Evolutionary conservation across 2,329 filamentous ascomycete species (phyloP).

Genomic region (Pyrenophora teres): DNA sequence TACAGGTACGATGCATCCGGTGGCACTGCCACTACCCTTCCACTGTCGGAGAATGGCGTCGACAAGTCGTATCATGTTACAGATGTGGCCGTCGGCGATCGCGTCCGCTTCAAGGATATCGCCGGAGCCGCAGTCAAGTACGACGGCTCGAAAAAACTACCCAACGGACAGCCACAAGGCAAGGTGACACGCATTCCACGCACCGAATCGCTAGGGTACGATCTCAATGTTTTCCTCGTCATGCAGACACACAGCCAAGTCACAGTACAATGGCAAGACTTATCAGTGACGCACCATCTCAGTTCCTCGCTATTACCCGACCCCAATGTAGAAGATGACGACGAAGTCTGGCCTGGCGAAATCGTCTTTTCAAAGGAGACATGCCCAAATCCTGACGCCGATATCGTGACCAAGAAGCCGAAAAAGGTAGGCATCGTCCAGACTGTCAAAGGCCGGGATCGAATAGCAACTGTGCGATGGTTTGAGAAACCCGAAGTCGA

Average conservation of each 20-base stretch:
- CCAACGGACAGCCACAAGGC: slow-evolving; percentile 45
- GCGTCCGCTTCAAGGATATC: slow-evolving; percentile 62
- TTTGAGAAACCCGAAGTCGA: slow-evolving; percentile 47
- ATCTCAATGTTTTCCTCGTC: slow-evolving; percentile 63
- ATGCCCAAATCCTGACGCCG: slow-evolving; percentile 5
- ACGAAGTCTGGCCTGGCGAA: slow-evolving; percentile 62
- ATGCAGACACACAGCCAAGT: slow-evolving; percentile 56
- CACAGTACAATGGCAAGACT: slow-evolving; percentile 64
- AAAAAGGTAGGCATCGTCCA: slow-evolving; percentile 62
- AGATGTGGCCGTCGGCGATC: slow-evolving; percentile 52
- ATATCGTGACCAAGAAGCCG: slow-evolving; percentile 47
- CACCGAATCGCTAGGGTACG: slow-evolving; percentile 58
- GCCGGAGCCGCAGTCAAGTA: slow-evolving; percentile 59
- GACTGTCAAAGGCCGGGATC: slow-evolving; percentile 58
- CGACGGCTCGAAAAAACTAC: slow-evolving; percentile 39
- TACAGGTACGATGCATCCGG: slow-evolving; percentile 51
- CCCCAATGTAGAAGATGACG: slow-evolving; percentile 58
- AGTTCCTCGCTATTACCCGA: slow-evolving; percentile 57
- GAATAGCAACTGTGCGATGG: slow-evolving; percentile 63
- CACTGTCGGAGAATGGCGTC: slow-evolving; percentile 27
- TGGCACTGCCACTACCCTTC: slow-evolving; percentile 27
- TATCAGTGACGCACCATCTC: slow-evolving; percentile 54
- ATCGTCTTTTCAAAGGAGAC: slow-evolving; percentile 56
- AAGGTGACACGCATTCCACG: slow-evolving; percentile 53
- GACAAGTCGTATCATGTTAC: slow-evolving; percentile 42